phyloP scores from a whole-genome alignment of 331 rosid genomes.

The Cydonia oblonga region DNA sequence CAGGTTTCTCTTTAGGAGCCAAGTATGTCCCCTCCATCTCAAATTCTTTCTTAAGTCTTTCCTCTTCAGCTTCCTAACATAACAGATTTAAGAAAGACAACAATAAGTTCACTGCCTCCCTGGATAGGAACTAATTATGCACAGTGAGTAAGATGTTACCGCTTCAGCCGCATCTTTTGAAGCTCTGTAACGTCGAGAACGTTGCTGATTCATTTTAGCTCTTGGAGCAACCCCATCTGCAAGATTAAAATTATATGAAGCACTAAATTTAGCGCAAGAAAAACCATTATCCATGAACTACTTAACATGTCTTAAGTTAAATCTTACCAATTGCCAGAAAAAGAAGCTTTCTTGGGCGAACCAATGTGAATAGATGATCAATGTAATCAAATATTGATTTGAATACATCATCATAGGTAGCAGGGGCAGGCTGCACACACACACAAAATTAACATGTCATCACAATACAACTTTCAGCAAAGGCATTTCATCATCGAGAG shows the following conservation, averaged over 20 bases:
- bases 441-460: background rate
- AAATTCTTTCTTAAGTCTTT: constrained; percentile 62
- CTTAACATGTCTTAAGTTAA: background rate
- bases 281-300: background rate
- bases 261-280: background rate
- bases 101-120: constrained; percentile 7
- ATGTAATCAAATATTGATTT: constrained; percentile 69
- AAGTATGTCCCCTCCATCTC: constrained; percentile 46
- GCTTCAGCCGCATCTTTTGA: constrained; percentile 98
- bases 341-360: constrained; percentile 94
- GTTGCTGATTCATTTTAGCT: constrained; percentile 99
- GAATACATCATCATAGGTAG: constrained; percentile 71
- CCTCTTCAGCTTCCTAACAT: constrained; percentile 91
- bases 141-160: constrained; percentile 32
- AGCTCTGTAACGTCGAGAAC: constrained; percentile 89
- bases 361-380: constrained; percentile 79
- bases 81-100: background rate
- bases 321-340: constrained; percentile 84
- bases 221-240: constrained; percentile 98
- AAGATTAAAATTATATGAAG: background rate
- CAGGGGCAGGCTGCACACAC: constrained; percentile 68
- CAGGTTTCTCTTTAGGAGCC: constrained; percentile 53
- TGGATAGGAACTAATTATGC: constrained; percentile 1
- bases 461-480: background rate
- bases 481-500: background rate